A percentile compares a stretch with the other conserved stretches of the same genome.
Conservation (phyloP, 345 rosid species). For the Leavenworthia alabamica region DNA sequence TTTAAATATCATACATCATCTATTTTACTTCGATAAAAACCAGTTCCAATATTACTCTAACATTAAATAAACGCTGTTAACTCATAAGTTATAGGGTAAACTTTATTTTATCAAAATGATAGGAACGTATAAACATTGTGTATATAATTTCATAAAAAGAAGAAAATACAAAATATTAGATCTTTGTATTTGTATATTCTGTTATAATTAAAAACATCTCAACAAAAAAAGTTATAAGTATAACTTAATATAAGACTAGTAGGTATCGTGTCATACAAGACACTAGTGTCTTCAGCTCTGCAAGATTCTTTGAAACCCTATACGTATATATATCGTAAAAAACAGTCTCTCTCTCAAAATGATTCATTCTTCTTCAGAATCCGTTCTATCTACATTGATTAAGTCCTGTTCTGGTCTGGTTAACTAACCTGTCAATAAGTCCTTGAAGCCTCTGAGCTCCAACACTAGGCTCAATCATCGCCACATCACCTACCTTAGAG, state of each 20-base stretch:
- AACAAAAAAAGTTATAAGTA: background rate
- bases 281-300: slow-evolving; percentile 16
- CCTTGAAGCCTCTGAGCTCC: slow-evolving; percentile 64
- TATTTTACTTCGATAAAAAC: slow-evolving; percentile 3
- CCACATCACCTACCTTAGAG: slow-evolving; percentile 54
- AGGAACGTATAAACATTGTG: slow-evolving; percentile 14
- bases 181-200: slow-evolving; percentile 20
- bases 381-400: slow-evolving; percentile 82
- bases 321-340: slow-evolving; percentile 13
- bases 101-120: slow-evolving; percentile 22
- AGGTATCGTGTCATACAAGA: no score
- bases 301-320: slow-evolving; percentile 21
- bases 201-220: slow-evolving; percentile 5
- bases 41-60: no score
- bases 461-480: slow-evolving; percentile 59
- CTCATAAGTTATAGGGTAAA: slow-evolving; percentile 17
- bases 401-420: slow-evolving; percentile 38
- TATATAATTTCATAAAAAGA: slow-evolving; percentile 19
- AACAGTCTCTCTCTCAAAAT: slow-evolving; percentile 17
- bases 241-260: no score
- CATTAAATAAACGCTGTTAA: no score
- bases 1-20: no score
- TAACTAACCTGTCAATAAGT: slow-evolving; percentile 51
- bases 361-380: no score
- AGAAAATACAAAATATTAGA: slow-evolving; percentile 12